These are phyloP conservation scores for Colletotrichum ledebouriae DNA, from an alignment of 2,329 filamentous ascomycete genomes.

Conservation along the genomic window DNA sequence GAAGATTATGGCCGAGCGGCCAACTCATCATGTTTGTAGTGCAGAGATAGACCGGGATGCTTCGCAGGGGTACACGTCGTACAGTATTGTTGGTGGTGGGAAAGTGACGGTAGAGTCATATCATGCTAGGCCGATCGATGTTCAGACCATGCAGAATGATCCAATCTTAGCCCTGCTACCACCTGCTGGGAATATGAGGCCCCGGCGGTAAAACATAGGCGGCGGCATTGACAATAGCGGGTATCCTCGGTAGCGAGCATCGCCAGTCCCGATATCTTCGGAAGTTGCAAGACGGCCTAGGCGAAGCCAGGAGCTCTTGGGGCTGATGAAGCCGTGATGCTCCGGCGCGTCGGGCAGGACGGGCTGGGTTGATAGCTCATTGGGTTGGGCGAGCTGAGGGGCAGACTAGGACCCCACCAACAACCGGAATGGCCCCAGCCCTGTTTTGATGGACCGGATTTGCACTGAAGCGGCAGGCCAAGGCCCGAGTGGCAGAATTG, in stretches of 20 bases:
- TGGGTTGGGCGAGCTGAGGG: conserved; percentile 37
- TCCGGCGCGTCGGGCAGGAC: conserved; percentile 37
- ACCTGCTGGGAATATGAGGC: conserved; percentile 8
- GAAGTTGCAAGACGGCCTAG: conserved; percentile 32
- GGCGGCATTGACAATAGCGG: conserved; percentile 32
- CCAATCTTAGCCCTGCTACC: conserved; percentile 24
- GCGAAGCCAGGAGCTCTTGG: conserved; percentile 40
- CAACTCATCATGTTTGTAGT: conserved; percentile 4
- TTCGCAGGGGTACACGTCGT: conserved; percentile 14
- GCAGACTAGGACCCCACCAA: conserved; percentile 38
- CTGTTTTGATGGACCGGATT: conserved; percentile 40
- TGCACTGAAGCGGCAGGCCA: conserved; percentile 32
- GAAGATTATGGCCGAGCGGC: conserved; percentile 18
- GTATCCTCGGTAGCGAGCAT: conserved; percentile 34
- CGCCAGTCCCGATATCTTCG: conserved; percentile 28
- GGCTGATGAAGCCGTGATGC: conserved; percentile 44
- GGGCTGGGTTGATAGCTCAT: conserved; percentile 27
- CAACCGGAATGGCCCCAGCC: conserved; percentile 34
- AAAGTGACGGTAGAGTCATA: conserved; percentile 36
- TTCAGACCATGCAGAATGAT: conserved; percentile 25
- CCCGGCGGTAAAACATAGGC: conserved; percentile 24
- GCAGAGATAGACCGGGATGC: conserved; percentile 12
- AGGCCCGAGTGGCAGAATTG: conserved; percentile 26
- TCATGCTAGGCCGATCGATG: conserved; percentile 32
- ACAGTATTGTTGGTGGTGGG: conserved; percentile 6